Percentiles rank a stretch among this genome's conserved stretches.
These are phyloP conservation scores for Neoscytalidium dimidiatum DNA, from an alignment of 2,329 filamentous ascomycete genomes.

Conservation along the genomic window DNA sequence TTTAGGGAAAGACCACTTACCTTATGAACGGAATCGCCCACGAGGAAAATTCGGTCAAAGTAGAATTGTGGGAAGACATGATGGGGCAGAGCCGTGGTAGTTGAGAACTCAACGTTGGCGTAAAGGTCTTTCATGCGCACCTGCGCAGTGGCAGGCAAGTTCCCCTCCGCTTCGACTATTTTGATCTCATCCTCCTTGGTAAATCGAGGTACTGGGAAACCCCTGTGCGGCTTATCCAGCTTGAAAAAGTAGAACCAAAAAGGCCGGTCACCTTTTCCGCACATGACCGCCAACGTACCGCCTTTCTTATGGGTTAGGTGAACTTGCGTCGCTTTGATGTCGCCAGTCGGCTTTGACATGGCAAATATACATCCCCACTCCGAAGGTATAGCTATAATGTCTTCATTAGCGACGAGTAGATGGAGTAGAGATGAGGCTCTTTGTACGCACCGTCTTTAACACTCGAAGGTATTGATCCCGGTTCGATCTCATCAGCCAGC, in stretches of 20 bases:
- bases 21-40: conserved; percentile 49
- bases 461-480: not conserved
- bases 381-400: not conserved
- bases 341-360: not conserved
- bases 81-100: conserved; percentile 36
- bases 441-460: not conserved
- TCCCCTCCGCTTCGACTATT: conserved; percentile 27
- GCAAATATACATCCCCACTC: conserved; percentile 3
- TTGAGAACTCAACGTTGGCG: conserved; percentile 25
- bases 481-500: conserved; percentile 20
- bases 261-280: conserved; percentile 24
- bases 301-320: conserved; percentile 16
- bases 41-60: conserved; percentile 39
- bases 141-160: conserved; percentile 29
- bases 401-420: not conserved
- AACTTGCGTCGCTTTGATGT: not conserved
- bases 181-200: conserved; percentile 34
- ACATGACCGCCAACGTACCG: conserved; percentile 23
- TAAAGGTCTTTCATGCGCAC: conserved; percentile 39
- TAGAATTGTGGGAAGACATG: conserved; percentile 42
- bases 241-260: conserved; percentile 31
- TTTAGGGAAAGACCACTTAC: conserved; percentile 21
- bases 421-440: too few relatives aligned
- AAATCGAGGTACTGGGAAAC: conserved; percentile 30
- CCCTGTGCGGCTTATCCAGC: conserved; percentile 26